A percentile compares a stretch with the other conserved stretches of the same genome.
Evolutionary conservation across 1,284 basidiomycete species (phyloP).

Genomic region (Rhizoctonia solani): DNA sequence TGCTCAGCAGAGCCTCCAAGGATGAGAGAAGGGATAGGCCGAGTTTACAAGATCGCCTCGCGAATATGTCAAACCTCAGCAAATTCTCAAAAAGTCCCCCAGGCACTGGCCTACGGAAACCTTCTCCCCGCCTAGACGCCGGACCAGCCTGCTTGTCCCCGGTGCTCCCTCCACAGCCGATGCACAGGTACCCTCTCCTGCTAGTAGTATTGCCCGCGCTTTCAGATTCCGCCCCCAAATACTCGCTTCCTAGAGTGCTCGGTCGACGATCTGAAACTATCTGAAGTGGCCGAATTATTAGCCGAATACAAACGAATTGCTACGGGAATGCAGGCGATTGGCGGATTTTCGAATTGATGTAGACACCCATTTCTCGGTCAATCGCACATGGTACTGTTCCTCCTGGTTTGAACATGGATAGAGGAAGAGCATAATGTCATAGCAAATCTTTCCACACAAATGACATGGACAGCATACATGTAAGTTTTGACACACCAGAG

Average conservation of each 20-base stretch:
- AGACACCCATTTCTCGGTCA: too few relatives aligned
- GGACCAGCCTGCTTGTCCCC: constrained; percentile 50
- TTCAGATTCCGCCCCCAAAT: constrained; percentile 58
- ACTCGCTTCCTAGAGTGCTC: constrained; percentile 68
- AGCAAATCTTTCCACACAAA: constrained; percentile 31
- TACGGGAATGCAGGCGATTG: constrained; percentile 50
- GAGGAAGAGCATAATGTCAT: constrained; percentile 32
- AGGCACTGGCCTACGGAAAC: constrained; percentile 38
- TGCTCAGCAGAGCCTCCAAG: constrained; percentile 62
- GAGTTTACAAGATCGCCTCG: constrained; percentile 75
- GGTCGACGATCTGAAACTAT: constrained; percentile 71
- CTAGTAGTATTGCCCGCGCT: constrained; percentile 25
- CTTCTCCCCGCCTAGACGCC: constrained; percentile 55
- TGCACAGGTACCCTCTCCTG: constrained; percentile 41
- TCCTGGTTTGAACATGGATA: background rate
- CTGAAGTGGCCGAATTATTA: constrained; percentile 74
- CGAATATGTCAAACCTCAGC: constrained; percentile 61
- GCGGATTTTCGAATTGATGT: constrained; percentile 45
- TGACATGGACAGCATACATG: constrained; percentile 34
- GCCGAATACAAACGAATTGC: constrained; percentile 73
- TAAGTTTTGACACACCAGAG: constrained; percentile 34
- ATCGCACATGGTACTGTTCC: too few relatives aligned
- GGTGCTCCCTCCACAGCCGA: constrained; percentile 40
- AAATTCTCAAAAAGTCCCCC: constrained; percentile 40
- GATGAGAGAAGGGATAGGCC: constrained; percentile 53